A percentile compares a stretch with the other conserved stretches of the same genome.
Conservation (phyloP, 164 flowering plant genomes). For the Santalum album region DNA sequence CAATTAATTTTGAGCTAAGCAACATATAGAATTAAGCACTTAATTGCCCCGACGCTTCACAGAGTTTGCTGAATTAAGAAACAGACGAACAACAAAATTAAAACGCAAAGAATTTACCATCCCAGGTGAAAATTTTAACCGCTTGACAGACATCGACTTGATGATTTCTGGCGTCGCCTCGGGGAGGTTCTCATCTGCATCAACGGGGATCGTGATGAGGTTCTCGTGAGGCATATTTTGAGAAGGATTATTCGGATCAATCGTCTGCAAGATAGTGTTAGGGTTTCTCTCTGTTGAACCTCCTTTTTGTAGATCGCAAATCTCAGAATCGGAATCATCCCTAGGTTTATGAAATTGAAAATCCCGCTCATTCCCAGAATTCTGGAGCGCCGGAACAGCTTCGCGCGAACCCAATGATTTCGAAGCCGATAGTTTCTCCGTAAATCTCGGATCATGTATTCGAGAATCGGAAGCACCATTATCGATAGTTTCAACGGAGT, state of each 20-base stretch:
- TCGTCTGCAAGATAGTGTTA: background rate
- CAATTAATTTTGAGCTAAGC: too few relatives aligned
- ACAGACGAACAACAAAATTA: background rate
- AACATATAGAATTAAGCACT: too few relatives aligned
- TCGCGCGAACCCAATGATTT: too few relatives aligned
- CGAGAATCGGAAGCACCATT: background rate
- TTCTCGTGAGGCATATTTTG: conserved; percentile 26
- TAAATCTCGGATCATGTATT: too few relatives aligned
- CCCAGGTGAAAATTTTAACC: conserved; percentile 90
- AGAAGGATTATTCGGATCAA: conserved; percentile 9
- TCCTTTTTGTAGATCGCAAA: too few relatives aligned
- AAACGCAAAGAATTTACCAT: conserved; percentile 37
- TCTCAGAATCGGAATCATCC: too few relatives aligned
- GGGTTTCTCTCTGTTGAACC: background rate
- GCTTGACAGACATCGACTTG: conserved; percentile 40
- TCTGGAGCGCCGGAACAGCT: background rate
- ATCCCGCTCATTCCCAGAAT: too few relatives aligned
- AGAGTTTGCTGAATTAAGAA: too few relatives aligned
- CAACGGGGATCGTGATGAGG: conserved; percentile 2
- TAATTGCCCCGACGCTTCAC: too few relatives aligned
- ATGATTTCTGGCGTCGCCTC: conserved; percentile 51
- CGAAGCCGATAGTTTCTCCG: too few relatives aligned
- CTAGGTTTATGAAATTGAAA: too few relatives aligned
- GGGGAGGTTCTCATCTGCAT: conserved; percentile 16
- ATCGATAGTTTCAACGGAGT: background rate